These are phyloP conservation scores for Selenicereus undatus DNA, from an alignment of 148 eudicot species.

Conservation along the genomic window DNA sequence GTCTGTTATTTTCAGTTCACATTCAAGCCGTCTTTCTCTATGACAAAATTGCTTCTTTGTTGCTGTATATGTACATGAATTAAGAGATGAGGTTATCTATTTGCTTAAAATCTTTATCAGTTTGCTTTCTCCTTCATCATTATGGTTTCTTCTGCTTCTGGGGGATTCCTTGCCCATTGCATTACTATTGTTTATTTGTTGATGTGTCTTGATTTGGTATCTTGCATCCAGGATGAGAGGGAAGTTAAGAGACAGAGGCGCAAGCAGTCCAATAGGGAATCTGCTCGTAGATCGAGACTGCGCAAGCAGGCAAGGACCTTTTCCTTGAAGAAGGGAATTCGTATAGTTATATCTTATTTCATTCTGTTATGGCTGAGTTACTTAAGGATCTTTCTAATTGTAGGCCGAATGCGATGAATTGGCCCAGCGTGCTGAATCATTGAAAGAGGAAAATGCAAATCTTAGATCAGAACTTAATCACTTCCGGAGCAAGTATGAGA, in stretches of 20 bases:
- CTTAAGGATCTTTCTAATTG: slow-evolving; percentile 2
- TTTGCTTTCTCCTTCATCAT: background rate
- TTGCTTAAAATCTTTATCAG: background rate
- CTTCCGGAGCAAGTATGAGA: slow-evolving; percentile 67
- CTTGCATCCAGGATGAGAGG: slow-evolving; percentile 76
- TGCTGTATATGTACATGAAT: background rate
- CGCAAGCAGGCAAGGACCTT: slow-evolving; percentile 73
- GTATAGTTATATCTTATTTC: background rate
- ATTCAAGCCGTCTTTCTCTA: background rate
- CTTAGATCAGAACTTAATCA: slow-evolving; percentile 79
- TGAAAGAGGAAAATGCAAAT: slow-evolving; percentile 80
- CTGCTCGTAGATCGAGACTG: slow-evolving; percentile 94
- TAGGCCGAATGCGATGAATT: slow-evolving; percentile 96
- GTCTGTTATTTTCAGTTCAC: background rate
- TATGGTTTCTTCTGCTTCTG: background rate
- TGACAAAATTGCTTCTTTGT: background rate
- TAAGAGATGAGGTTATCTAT: background rate
- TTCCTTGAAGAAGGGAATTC: background rate
- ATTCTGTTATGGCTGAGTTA: background rate
- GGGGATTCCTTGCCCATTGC: background rate
- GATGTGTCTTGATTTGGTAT: background rate
- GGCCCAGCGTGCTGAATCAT: slow-evolving; percentile 79
- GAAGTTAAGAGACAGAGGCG: slow-evolving; percentile 93
- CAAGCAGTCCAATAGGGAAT: slow-evolving; percentile 96
- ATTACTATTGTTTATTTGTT: background rate